Base-by-base conservation (phyloP, 1,284 basidiomycete genomes). In the Cystobasidiaceae sp. region DNA sequence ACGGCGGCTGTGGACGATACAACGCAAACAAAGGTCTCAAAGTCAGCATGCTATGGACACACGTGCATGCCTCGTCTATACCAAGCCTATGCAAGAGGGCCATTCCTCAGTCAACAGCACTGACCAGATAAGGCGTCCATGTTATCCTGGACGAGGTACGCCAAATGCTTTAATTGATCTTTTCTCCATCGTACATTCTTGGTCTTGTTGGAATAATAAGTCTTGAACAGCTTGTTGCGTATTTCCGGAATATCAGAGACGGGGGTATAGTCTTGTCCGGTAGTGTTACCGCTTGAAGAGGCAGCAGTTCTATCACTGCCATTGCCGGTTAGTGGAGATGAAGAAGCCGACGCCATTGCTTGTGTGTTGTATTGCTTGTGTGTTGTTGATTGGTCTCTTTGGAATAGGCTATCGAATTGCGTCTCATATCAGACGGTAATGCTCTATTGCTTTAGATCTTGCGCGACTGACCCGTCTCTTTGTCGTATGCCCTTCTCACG, bases 101-200 rank as follows among this genome's bases (percentile, higher is more conserved):
- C n/a, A n/a, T n/a, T 5, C 9, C 3, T 25, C 32, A 21, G 57
- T 2, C 19, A 2, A 5, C 19, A 9, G 25, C 27, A 28, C 50
- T 45, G 11, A 62, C 60, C 60, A 44, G 80, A 75, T 70, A 86
- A 78, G 8, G 75, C 76, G 11, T 78, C 74, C 45, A 77, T 73
- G 74, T 87, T 85, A 69, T 87, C 85, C 65, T 84, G 79, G 55
- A 86, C 71, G 73, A 86, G 75, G 66, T 81, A 85, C 11, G 81
- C 82, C 43, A 87, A 78, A 75, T 85, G 83, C 70, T 84, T 81
- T 56, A 87, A 80, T 76, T 86, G 85, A 61, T 81, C 80, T 67
- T 83, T 80, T 41, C 86, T 79, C 74, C 83, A 87, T 41, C 78
- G 78, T 52, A 86, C 72, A 11, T 81, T 75, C 27, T 80, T 78